Evolutionary conservation across 1,139 yeast species (phyloP).

Genomic region (Pichia sp.): DNA sequence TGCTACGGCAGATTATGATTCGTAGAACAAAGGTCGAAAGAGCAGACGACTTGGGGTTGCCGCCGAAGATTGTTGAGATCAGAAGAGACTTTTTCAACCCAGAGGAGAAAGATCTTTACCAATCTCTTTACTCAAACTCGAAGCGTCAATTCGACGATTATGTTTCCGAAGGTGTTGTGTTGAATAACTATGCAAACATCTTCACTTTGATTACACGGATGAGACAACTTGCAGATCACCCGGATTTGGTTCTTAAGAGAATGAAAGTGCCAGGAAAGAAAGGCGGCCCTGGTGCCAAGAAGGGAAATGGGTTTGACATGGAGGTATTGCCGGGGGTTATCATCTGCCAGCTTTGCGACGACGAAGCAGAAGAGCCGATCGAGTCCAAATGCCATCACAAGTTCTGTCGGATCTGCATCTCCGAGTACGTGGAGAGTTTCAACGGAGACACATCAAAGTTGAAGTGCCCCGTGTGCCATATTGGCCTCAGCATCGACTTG

Average conservation of each 20-base stretch:
- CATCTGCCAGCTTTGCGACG: slow-evolving; percentile 91
- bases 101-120: slow-evolving; percentile 89
- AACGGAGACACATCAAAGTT: slow-evolving; percentile 56
- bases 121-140: slow-evolving; percentile 81
- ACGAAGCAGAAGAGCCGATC: slow-evolving; percentile 96
- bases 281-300: slow-evolving; percentile 5
- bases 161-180: slow-evolving; percentile 92
- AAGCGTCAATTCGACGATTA: slow-evolving; percentile 79
- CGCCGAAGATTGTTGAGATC: slow-evolving; percentile 88
- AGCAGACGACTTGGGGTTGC: slow-evolving; percentile 94
- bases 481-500: slow-evolving; percentile 82
- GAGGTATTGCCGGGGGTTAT: slow-evolving; percentile 49
- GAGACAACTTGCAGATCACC: slow-evolving; percentile 98
- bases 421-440: slow-evolving; percentile 82
- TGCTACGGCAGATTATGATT: slow-evolving; percentile 77
- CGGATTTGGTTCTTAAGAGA: slow-evolving; percentile 83
- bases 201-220: slow-evolving; percentile 92
- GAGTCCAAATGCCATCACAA: slow-evolving; percentile 90
- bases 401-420: slow-evolving; percentile 87
- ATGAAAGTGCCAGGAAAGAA: slow-evolving; percentile 21
- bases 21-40: slow-evolving; percentile 92
- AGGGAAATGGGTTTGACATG: slow-evolving; percentile 5
- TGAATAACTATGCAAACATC: slow-evolving; percentile 93
- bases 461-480: slow-evolving; percentile 94
- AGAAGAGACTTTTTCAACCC: slow-evolving; percentile 84